Base-by-base conservation (phyloP, 2,329 filamentous ascomycete genomes). In the Chalara sp. region DNA sequence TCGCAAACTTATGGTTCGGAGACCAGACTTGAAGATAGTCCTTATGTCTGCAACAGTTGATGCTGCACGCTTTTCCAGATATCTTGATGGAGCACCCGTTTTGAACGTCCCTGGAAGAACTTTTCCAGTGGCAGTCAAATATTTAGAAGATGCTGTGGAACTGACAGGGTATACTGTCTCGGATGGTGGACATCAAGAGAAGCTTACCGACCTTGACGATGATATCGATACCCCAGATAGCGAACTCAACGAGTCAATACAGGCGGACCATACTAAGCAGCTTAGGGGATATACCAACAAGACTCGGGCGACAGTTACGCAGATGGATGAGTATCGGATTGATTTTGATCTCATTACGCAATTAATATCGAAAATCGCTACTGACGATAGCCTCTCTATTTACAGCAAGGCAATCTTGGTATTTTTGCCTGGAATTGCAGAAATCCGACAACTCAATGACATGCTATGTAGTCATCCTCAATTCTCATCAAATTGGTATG, bases 21-120 rank as follows among this genome's bases (percentile, higher is more conserved):
- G 92, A 49, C 85, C 84, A 54, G 87, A 95, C 56, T 74, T 99
- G 47, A 97, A 95, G 68, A 86, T 99, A 21, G 79, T 99, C 37
- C 78, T 99, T 45, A 99, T 99, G 93, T 97, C 92, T 58, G 93
- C 93, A 8, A 99, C 93, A 0, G 89, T 99, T 6, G 89, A 99
- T 67, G 89, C 93, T 0, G 84, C 92, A 53, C 84, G 85, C 12
- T 96, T 99, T 65, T 96, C 93, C 0, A 80, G 81, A 8, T 99
- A 97, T 64, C 78, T 99, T 2, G 84, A 85, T 50, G 83, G 84
- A 5, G 92, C 92, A 1, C 92, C 92, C 0, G 83, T 97, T 40
- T 74, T 99, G 49, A 90, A 87, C 53, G 89, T 99, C 11, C 93
- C 93, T 2, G 93, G 93, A 0, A 82, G 93, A 44, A 97, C 92